Conservation (phyloP, 345 rosid genomes). For the Eucalyptus curtisii region DNA sequence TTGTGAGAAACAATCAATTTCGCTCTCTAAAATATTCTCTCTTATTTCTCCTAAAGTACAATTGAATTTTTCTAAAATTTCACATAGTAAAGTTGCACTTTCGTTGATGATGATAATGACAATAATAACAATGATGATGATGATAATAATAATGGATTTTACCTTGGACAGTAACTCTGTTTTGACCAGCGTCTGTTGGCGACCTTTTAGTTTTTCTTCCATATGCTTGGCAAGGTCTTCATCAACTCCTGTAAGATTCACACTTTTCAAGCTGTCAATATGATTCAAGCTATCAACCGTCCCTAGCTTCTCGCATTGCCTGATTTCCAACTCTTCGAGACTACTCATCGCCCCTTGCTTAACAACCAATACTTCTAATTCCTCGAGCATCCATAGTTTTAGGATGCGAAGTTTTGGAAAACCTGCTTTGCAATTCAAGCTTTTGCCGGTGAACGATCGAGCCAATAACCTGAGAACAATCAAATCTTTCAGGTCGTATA, state of each 20-base stretch:
- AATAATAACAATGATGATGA: too few relatives aligned
- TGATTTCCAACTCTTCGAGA: constrained; percentile 17
- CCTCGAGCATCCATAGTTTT: constrained; percentile 17
- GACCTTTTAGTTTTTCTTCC: background rate
- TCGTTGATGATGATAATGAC: background rate
- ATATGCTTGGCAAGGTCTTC: background rate
- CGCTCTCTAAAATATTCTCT: too few relatives aligned
- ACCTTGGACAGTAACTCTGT: background rate
- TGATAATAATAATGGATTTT: background rate
- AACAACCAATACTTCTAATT: background rate
- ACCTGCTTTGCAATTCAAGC: background rate
- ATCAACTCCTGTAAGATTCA: background rate
- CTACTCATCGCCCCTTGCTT: background rate
- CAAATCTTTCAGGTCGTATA: constrained; percentile 1
- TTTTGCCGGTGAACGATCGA: constrained; percentile 3
- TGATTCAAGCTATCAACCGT: background rate
- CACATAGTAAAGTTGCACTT: background rate
- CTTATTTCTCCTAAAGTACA: too few relatives aligned
- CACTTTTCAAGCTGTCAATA: background rate
- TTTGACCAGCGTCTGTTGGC: background rate
- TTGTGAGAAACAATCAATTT: too few relatives aligned
- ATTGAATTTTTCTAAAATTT: too few relatives aligned
- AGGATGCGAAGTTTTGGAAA: constrained; percentile 14
- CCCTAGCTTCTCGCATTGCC: constrained; percentile 2
- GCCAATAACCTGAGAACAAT: constrained; percentile 13